These are phyloP conservation scores for Globisporangium camurandrum DNA, from an alignment of 352 stramenopile genomes.

Conservation along the genomic window DNA sequence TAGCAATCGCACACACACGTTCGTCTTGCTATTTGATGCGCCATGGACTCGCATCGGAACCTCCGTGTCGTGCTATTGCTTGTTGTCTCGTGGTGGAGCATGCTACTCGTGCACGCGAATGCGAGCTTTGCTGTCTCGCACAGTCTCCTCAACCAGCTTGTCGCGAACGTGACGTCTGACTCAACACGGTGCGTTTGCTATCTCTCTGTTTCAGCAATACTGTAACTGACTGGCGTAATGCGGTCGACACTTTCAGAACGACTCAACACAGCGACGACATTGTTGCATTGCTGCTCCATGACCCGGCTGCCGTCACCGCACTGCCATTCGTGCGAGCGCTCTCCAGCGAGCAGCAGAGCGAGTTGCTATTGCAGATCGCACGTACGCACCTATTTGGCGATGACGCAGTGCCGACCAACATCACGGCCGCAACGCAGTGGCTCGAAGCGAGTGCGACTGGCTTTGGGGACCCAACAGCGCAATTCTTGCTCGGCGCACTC, in stretches of 20 bases:
- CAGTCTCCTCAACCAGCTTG: conserved; percentile 5
- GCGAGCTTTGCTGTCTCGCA: not conserved
- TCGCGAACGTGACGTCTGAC: conserved; percentile 6
- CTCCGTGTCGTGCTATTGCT: not conserved
- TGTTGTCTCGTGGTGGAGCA: no score
- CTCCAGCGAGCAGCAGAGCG: conserved; percentile 14
- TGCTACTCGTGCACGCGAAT: no score
- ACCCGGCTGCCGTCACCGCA: conserved; percentile 9
- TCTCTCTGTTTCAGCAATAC: no score
- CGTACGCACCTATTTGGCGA: conserved; percentile 26
- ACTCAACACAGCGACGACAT: not conserved
- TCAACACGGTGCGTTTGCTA: no score
- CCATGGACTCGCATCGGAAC: not conserved
- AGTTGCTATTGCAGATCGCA: conserved; percentile 28
- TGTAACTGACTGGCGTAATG: no score
- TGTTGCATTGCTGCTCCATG: not conserved
- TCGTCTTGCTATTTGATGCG: not conserved
- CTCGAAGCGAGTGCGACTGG: conserved; percentile 30
- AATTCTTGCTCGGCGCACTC: conserved; percentile 39
- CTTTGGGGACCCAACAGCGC: conserved; percentile 20
- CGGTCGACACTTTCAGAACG: not conserved
- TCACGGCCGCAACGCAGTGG: conserved; percentile 19
- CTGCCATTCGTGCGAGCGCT: conserved; percentile 18
- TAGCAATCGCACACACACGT: not conserved
- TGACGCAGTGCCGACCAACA: conserved; percentile 10